Percentiles rank a stretch among this genome's conserved stretches.
Conservation (phyloP, 495 filamentous ascomycete species). For the Aspergillus coremiiformis region DNA sequence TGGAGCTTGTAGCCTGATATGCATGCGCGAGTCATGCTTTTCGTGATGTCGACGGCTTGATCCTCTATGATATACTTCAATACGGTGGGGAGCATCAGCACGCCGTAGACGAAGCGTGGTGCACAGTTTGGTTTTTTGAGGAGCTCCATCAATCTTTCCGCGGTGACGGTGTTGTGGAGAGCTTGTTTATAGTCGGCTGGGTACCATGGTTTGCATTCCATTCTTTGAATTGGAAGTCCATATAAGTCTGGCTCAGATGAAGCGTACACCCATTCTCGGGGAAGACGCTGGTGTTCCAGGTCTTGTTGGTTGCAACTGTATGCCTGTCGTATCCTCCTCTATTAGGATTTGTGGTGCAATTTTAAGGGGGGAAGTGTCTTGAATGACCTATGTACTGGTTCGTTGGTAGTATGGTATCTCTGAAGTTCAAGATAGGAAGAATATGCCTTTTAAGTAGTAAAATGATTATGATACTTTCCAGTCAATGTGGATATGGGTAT, state of each 20-base stretch:
- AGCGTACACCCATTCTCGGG: not conserved
- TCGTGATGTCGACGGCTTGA: constrained; percentile 10
- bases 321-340: not conserved
- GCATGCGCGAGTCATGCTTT: constrained; percentile 21
- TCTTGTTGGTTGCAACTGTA: not conserved
- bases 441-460: not conserved
- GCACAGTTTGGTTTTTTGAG: constrained; percentile 11
- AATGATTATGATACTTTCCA: not conserved
- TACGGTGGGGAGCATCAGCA: constrained; percentile 24
- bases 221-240: not conserved
- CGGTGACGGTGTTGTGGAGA: constrained; percentile 11
- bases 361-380: not conserved
- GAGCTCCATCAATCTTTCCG: constrained; percentile 8
- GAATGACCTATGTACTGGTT: not conserved
- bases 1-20: constrained; percentile 20
- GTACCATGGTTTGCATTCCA: constrained; percentile 14
- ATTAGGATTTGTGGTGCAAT: not conserved
- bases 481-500: not conserved
- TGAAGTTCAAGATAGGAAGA: not conserved
- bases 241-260: not conserved
- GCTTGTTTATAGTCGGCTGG: constrained; percentile 17
- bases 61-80: constrained; percentile 19
- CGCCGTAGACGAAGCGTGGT: constrained; percentile 23
- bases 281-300: not conserved
- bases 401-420: not conserved